Conservation (phyloP, 1,139 yeast genomes). For the Kluyveromyces marxianus region DNA sequence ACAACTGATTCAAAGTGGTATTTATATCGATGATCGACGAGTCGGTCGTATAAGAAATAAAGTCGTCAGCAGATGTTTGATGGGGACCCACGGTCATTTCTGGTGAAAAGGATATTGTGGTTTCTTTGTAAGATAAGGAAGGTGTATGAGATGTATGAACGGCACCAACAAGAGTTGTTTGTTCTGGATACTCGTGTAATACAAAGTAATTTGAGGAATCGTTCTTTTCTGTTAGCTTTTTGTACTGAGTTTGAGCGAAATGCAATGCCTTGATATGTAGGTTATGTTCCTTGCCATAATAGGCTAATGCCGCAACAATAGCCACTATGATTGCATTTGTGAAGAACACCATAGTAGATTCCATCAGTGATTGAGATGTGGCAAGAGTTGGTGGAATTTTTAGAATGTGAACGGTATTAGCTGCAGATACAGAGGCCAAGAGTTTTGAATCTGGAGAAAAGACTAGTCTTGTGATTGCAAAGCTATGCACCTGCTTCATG, state of each 20-base stretch:
- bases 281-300: slow-evolving; percentile 35
- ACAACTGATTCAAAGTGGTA: no score
- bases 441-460: slow-evolving; percentile 64
- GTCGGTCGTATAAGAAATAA: neutral
- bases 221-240: slow-evolving; percentile 27
- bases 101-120: neutral
- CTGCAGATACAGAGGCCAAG: slow-evolving; percentile 75
- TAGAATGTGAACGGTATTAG: slow-evolving; percentile 62
- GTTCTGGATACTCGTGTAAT: slow-evolving; percentile 19
- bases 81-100: neutral
- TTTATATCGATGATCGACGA: neutral
- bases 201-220: slow-evolving; percentile 33
- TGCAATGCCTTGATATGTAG: slow-evolving; percentile 30
- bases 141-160: slow-evolving; percentile 3
- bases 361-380: slow-evolving; percentile 35
- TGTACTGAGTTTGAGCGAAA: slow-evolving; percentile 12
- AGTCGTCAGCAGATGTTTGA: neutral
- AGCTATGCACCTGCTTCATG: slow-evolving; percentile 59
- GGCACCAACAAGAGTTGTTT: slow-evolving; percentile 20
- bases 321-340: slow-evolving; percentile 41
- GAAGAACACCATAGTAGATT: slow-evolving; percentile 37
- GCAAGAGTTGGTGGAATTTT: slow-evolving; percentile 50
- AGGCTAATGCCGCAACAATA: slow-evolving; percentile 33
- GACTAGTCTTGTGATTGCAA: slow-evolving; percentile 70
- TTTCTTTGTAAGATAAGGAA: neutral